These are phyloP conservation scores for Zoysia matrella DNA, from an alignment of 202 grass and related monocot species.

Conservation along the genomic window DNA sequence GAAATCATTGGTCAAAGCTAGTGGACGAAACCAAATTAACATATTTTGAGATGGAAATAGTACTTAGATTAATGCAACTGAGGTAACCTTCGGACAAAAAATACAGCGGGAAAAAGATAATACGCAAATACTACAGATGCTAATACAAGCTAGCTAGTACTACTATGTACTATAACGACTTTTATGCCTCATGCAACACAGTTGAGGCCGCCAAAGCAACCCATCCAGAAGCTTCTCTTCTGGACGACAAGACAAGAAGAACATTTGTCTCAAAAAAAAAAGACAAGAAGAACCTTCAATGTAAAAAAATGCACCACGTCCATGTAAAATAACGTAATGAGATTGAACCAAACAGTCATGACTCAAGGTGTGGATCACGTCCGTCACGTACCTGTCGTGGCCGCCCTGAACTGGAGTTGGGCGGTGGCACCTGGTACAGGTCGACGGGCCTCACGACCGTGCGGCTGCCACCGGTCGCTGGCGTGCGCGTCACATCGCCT, in stretches of 20 bases:
- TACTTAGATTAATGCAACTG: too few species aligned
- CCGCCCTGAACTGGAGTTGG: conserved; percentile 25
- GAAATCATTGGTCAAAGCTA: too few species aligned
- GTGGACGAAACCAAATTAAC: too few species aligned
- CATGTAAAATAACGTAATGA: neutral
- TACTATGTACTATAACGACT: too few species aligned
- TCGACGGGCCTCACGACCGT: conserved; percentile 43
- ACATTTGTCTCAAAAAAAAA: too few species aligned
- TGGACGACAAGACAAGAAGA: neutral
- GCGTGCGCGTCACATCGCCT: neutral
- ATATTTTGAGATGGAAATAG: too few species aligned
- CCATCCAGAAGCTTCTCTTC: conserved; percentile 41
- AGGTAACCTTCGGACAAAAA: too few species aligned
- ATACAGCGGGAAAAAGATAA: too few species aligned
- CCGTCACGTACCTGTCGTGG: conserved; percentile 41
- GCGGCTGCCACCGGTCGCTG: neutral
- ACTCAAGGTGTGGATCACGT: neutral
- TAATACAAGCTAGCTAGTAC: neutral
- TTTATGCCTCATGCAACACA: conserved; percentile 16
- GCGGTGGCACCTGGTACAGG: conserved; percentile 62
- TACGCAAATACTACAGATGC: neutral
- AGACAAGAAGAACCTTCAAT: neutral
- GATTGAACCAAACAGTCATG: neutral
- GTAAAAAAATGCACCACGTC: too few species aligned
- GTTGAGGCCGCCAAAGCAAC: conserved; percentile 32